Evolutionary conservation across 805 yeast species (phyloP), one percentile per base, ranked within the genome.

Genomic region (Kluyveromyces lactis): DNA sequence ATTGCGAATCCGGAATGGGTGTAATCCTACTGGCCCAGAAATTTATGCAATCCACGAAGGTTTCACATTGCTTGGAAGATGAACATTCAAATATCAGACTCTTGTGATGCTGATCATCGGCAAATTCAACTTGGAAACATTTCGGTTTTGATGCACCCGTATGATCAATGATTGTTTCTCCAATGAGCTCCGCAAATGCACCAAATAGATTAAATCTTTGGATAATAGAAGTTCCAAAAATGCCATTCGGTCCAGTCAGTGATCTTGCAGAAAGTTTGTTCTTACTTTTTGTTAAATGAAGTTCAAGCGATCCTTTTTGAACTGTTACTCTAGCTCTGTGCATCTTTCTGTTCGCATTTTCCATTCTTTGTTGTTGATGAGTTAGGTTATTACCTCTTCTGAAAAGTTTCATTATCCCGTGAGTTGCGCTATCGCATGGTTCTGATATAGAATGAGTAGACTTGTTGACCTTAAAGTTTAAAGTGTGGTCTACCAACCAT

Each of bases 21-120:
- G 95, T 81, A 27, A 83, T 72, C 47, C 92, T 73, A 2, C 90
- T 84, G 2, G 94, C 85, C 95, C 96, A 87, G 56, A 84, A 87
- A 58, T 86, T 87, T 60, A 92, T 79, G 4, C 90, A 77, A 48
- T 80, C 74, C 13, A 83, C 76, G 58, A 75, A 85, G 52, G 77
- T 82, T 31, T 64, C 62, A 0, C 95, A 92, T 42, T 75, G 73
- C 48, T 79, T 83, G 18, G 65, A 55, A 11, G 85, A 76, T 9
- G 81, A 80, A 0, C 83, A 81, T 23, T 77, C 64, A 13, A 82
- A 63, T 43, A 63, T 52, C 3, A 64, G 67, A 45, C 65, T 62
- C 1, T 39, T 36, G 4, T 46, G 46, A 34, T 48, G 42, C 1
- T 45, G 23, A 4, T 42, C 49, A 2, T 38, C 43, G 4, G 62